Base-by-base conservation (phyloP, 176 grass and related monocot species). In the Oryza longistaminata region DNA sequence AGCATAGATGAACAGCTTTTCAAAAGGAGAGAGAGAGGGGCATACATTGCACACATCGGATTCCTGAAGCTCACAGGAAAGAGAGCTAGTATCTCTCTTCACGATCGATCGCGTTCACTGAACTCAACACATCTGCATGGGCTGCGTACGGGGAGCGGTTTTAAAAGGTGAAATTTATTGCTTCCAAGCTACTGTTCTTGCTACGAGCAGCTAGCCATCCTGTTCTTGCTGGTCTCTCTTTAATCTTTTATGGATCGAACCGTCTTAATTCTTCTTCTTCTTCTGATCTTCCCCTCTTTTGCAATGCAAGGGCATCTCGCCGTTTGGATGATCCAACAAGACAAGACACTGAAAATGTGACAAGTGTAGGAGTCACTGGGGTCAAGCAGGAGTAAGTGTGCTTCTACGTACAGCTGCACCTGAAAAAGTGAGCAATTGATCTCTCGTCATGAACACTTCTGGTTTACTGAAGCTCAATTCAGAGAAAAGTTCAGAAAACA, bases 11-110 rank as follows among this genome's bases (percentile, higher is more conserved):
- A 60, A 35, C 81, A 29, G 35, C 22, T 71, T 68, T 82, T 55
- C 55, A 39, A 22, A 31, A 31, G 29, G 29, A 31, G 29, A 19
- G 68, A 37, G 35, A 37, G 35, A 37, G 35, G 61, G 14, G n/a
- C 24, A 58, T 64, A 48, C 5, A 76, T 58, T 33, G 62, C 26
- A 67, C 52, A 11, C 85, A 87, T 90, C 80, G 89, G 85, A 90
- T 90, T 90, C 89, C 85, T 75, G 81, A 71, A 75, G 64, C 71
- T 90, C 85, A 84, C 89, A 84, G 33, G 89, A 90, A 84, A 61
- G 55, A 22, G 12, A 40, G 39, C 39, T 8, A 27, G 27, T 27
- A 6, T 40, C 39, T 40, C 55, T 21, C 80, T 43, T 75, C 48
- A 27, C 39, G 39, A 8, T 8, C 27, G 69, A 60, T 45, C 81